Evolutionary conservation across 2,329 filamentous ascomycete species (phyloP), one percentile per base, ranked within the genome.

Genomic region (Dryadomyces quercivorus): DNA sequence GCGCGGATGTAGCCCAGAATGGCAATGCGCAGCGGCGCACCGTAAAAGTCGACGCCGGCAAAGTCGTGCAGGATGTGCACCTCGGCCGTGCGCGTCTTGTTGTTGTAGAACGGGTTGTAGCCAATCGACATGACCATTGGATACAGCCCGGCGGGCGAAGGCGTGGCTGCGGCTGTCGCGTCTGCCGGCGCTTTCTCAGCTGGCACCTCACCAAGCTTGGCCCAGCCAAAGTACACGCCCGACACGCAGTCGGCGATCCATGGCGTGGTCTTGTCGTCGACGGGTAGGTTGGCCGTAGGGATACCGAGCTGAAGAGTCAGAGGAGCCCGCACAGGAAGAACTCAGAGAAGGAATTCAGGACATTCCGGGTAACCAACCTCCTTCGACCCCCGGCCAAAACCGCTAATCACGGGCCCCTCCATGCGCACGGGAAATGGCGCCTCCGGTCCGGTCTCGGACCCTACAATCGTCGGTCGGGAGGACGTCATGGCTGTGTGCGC

Each of bases 91-190:
- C 88, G 84, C 49, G 88, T 82, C 5, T 78, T 84, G 75, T 98
- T 97, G 67, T 91, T 90, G 78, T 95, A 98, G 72, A 91, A 97
- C 0, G 93, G 93, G 70, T 97, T 98, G 78, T 91, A 97, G 47
- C 93, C 93, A 61, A 96, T 92, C 58, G 83, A 88, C 84, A 96
- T 87, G 60, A 95, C 90, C 78, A 94, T 93, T 1, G 88, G 88
- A 69, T 85, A 88, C 55, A 93, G 74, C 47, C 49, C 57, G 59
- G 59, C 58, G 49, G 49, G 53, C 52, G 54, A 22, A 15, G 45
- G 51, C 31, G 38, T 34, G 55, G 55, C 61, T 36, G 48, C 9
- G 46, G 26, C 22, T 22, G 58, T 58, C 31, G 55, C 52, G 9
- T 56, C 57, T 50, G 56, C 40, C 21, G 31, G 57, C 48, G 13